A percentile compares a stretch with the other conserved stretches of the same genome.
Conservation (phyloP, 106 monocot species). For the Allium sativum region DNA sequence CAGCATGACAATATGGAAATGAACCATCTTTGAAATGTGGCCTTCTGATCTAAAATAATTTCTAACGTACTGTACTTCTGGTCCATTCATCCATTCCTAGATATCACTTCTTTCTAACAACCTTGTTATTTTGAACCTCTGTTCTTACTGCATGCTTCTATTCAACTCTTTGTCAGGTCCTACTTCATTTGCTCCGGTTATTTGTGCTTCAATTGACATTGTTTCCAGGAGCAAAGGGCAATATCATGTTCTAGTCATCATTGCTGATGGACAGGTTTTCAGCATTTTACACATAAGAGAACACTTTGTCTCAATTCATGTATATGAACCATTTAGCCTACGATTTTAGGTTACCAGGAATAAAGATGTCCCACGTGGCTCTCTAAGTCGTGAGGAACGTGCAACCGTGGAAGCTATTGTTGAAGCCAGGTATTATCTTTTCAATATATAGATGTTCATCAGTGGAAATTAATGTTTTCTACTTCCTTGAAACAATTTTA, state of each 20-base stretch:
- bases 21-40: no score
- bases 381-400: slow-evolving; percentile 60
- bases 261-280: slow-evolving; percentile 91
- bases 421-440: slow-evolving; percentile 55
- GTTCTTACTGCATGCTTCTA: no score
- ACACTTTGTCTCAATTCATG: background rate
- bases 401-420: slow-evolving; percentile 87
- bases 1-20: no score
- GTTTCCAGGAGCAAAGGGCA: slow-evolving; percentile 80
- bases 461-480: slow-evolving; percentile 3
- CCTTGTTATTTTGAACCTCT: no score
- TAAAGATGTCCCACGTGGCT: slow-evolving; percentile 28
- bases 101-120: no score
- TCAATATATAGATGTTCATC: background rate
- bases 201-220: slow-evolving; percentile 67
- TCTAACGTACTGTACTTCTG: no score
- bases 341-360: slow-evolving; percentile 61
- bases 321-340: slow-evolving; percentile 8
- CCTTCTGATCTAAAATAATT: no score
- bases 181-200: slow-evolving; percentile 85
- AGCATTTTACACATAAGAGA: background rate
- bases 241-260: slow-evolving; percentile 92
- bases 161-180: no score
- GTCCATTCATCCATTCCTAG: no score
- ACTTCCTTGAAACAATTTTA: slow-evolving; percentile 16